Conservation (phyloP, 768 basidiomycete species). For the Suillus cothurnatus region DNA sequence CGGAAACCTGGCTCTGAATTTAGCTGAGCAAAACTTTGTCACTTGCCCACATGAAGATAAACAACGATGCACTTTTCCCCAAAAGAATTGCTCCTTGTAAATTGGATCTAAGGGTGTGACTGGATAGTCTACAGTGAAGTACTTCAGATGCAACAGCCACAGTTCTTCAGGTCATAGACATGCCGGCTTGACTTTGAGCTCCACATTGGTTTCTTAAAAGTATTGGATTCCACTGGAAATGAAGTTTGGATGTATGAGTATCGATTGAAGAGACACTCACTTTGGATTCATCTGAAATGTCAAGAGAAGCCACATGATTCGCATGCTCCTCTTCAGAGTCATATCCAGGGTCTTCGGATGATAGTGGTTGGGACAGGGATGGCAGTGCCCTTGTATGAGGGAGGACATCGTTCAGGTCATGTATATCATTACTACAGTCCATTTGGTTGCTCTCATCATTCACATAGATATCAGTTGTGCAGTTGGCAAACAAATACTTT, state of each 20-base stretch:
- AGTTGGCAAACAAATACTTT: background rate
- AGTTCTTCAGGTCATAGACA: constrained; percentile 5
- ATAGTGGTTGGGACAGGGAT: background rate
- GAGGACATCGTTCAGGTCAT: background rate
- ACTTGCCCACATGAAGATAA: background rate
- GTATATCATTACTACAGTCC: background rate
- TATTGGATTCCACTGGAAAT: constrained; percentile 26
- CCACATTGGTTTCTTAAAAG: constrained; percentile 23
- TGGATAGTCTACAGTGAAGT: constrained; percentile 21
- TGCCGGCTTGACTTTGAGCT: constrained; percentile 1
- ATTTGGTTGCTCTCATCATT: background rate
- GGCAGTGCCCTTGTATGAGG: background rate
- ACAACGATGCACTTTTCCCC: constrained; percentile 24
- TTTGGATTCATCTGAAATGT: too few species aligned
- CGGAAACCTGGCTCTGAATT: constrained; percentile 4
- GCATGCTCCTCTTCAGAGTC: constrained; percentile 27
- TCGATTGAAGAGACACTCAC: too few species aligned
- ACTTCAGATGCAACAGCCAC: constrained; percentile 15
- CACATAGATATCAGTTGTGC: background rate
- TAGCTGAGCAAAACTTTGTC: background rate
- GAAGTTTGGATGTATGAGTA: background rate
- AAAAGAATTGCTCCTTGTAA: too few species aligned
- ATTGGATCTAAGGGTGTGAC: too few species aligned
- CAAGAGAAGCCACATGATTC: constrained; percentile 25
- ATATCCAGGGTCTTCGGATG: background rate